These are phyloP conservation scores for Andrographis paniculata DNA, from an alignment of 305 asterid genomes.

Conservation along the genomic window DNA sequence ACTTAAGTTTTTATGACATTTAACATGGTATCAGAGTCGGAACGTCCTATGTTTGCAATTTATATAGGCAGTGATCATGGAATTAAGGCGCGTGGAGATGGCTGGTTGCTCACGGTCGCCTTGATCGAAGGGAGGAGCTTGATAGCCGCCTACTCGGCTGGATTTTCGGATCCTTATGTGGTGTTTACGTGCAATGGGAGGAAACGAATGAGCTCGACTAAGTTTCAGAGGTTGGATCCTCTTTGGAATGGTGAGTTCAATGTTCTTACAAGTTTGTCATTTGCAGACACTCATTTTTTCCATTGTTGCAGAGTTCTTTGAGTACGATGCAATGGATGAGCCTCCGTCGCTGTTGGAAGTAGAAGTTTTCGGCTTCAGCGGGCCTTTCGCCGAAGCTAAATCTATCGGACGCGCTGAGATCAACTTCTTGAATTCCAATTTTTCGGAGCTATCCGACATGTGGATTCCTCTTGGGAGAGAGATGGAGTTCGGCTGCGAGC, in stretches of 20 bases:
- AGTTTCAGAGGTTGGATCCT: slow-evolving; percentile 77
- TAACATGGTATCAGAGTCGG: too few species aligned
- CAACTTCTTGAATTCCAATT: slow-evolving; percentile 65
- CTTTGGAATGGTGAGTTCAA: slow-evolving; percentile 72
- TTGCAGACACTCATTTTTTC: neutral
- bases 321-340: slow-evolving; percentile 96
- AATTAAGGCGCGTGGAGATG: slow-evolving; percentile 85
- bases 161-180: slow-evolving; percentile 86
- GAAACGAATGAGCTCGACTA: slow-evolving; percentile 84
- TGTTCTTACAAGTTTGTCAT: slow-evolving; percentile 11
- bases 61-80: slow-evolving; percentile 82
- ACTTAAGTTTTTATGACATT: too few species aligned
- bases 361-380: slow-evolving; percentile 82
- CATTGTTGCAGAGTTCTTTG: slow-evolving; percentile 69
- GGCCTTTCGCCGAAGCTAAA: slow-evolving; percentile 79
- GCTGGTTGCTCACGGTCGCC: slow-evolving; percentile 96
- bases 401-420: slow-evolving; percentile 82
- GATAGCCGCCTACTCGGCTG: slow-evolving; percentile 73
- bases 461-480: slow-evolving; percentile 89
- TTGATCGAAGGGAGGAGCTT: slow-evolving; percentile 76
- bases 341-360: slow-evolving; percentile 88
- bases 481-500: slow-evolving; percentile 91
- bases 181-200: slow-evolving; percentile 94
- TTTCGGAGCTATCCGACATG: slow-evolving; percentile 76
- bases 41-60: neutral